These are phyloP conservation scores for Noccaea bulbosa DNA, from an alignment of 345 rosid species.

Conservation along the genomic window DNA sequence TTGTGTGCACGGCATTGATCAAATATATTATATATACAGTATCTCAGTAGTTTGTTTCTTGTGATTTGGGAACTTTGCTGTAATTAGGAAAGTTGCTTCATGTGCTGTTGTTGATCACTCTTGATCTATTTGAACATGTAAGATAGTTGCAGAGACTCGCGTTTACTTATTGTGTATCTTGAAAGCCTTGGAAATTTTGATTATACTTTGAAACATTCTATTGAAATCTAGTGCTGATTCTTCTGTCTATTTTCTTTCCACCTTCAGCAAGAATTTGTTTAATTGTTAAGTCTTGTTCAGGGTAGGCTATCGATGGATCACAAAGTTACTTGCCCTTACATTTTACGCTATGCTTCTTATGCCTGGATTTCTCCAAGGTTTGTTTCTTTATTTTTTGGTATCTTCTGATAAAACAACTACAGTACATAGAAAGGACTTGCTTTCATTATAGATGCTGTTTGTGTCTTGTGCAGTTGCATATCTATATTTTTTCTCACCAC, in stretches of 20 bases:
- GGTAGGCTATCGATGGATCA: conserved; percentile 94
- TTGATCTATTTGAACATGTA: conserved; percentile 1
- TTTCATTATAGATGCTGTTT: conserved; percentile 4
- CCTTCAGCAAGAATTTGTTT: conserved; percentile 20
- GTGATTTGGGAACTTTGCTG: not conserved
- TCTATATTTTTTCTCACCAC: conserved; percentile 77
- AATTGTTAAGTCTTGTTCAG: conserved; percentile 57
- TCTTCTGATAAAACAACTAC: not conserved
- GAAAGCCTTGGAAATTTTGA: not conserved
- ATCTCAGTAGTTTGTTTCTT: not conserved
- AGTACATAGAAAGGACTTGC: not conserved
- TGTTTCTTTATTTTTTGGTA: conserved; percentile 5
- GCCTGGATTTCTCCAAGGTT: conserved; percentile 98
- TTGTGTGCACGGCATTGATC: conserved; percentile 5
- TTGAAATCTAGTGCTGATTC: not conserved
- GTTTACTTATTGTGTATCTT: conserved; percentile 24
- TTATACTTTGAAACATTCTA: too few relatives aligned
- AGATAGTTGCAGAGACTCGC: not conserved
- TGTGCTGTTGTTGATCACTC: conserved; percentile 19
- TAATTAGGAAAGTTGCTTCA: conserved; percentile 17
- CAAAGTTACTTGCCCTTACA: conserved; percentile 71
- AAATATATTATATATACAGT: conserved; percentile 8
- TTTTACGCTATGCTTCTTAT: conserved; percentile 79
- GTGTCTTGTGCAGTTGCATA: conserved; percentile 72
- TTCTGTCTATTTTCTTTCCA: not conserved